A percentile compares a stretch with the other conserved stretches of the same genome.
Evolutionary conservation across 169 alveolate genomes (phyloP).

Genomic region (Condylostoma magnum): DNA sequence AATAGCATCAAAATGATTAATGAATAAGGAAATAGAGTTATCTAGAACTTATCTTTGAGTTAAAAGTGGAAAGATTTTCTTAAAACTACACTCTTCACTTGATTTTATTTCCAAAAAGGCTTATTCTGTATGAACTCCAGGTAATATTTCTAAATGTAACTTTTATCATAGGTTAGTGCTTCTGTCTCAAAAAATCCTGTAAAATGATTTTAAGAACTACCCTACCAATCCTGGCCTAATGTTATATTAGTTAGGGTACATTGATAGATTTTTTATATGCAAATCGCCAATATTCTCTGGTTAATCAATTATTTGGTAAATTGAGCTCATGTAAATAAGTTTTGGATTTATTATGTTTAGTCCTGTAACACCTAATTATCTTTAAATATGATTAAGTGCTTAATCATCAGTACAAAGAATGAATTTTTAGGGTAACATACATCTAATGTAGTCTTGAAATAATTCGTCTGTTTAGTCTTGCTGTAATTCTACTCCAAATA

Average conservation of each 20-base stretch:
- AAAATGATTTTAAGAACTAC: constrained; percentile 22
- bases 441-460: constrained; percentile 15
- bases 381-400: constrained; percentile 14
- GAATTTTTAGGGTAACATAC: constrained; percentile 17
- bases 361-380: constrained; percentile 6
- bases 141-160: constrained; percentile 22
- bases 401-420: constrained; percentile 42
- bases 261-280: constrained; percentile 22
- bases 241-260: constrained; percentile 28
- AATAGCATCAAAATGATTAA: constrained; percentile 44
- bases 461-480: neutral
- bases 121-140: constrained; percentile 38
- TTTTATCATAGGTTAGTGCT: neutral
- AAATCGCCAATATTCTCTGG: constrained; percentile 41
- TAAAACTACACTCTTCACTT: neutral
- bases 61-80: constrained; percentile 10
- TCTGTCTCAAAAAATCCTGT: constrained; percentile 29
- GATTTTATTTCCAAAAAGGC: constrained; percentile 40
- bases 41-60: neutral
- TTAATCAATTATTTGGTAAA: constrained; percentile 17
- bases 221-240: constrained; percentile 8
- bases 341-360: constrained; percentile 23
- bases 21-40: neutral
- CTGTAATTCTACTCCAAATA: neutral
- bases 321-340: neutral